A percentile compares a stretch with the other conserved stretches of the same genome.
phyloP scores from a whole-genome alignment of 148 eudicot species.

The Amaranthus hypochondriacus region DNA sequence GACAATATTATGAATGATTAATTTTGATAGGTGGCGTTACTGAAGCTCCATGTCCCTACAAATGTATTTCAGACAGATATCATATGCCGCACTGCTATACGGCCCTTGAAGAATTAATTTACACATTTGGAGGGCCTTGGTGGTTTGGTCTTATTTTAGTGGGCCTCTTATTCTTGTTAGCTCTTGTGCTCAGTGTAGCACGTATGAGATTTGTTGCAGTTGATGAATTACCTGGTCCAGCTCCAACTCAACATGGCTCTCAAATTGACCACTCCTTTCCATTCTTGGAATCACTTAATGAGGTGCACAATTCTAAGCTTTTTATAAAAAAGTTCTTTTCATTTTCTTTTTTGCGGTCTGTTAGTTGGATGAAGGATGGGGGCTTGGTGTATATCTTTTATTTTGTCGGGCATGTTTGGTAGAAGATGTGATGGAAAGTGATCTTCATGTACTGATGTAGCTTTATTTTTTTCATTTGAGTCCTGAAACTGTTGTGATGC shows the following conservation, averaged over 20 bases:
- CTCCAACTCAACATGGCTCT: slow-evolving; percentile 85
- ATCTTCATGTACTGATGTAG: not conserved
- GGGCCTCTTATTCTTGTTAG: slow-evolving; percentile 76
- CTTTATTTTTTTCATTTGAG: not conserved
- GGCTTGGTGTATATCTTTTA: not conserved
- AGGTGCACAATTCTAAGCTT: slow-evolving; percentile 38
- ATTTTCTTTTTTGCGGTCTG: not conserved
- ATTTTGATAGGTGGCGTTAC: slow-evolving; percentile 70
- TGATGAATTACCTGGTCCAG: slow-evolving; percentile 82
- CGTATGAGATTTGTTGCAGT: slow-evolving; percentile 86
- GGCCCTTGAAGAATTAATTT: slow-evolving; percentile 87
- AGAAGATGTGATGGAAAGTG: not conserved
- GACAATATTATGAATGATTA: slow-evolving; percentile 7
- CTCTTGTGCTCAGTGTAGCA: slow-evolving; percentile 93
- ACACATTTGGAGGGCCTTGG: slow-evolving; percentile 99
- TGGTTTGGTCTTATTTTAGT: slow-evolving; percentile 75
- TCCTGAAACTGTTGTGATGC: slow-evolving; percentile 7
- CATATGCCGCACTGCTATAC: slow-evolving; percentile 94
- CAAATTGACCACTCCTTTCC: slow-evolving; percentile 97
- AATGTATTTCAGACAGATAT: slow-evolving; percentile 82
- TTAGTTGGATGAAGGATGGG: not conserved
- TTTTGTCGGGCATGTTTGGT: not conserved
- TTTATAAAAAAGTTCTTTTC: not conserved
- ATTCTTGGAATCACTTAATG: slow-evolving; percentile 94
- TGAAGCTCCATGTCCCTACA: slow-evolving; percentile 86